These are phyloP conservation scores for Spiraea crenata DNA, from an alignment of 331 rosid species.

Conservation along the genomic window DNA sequence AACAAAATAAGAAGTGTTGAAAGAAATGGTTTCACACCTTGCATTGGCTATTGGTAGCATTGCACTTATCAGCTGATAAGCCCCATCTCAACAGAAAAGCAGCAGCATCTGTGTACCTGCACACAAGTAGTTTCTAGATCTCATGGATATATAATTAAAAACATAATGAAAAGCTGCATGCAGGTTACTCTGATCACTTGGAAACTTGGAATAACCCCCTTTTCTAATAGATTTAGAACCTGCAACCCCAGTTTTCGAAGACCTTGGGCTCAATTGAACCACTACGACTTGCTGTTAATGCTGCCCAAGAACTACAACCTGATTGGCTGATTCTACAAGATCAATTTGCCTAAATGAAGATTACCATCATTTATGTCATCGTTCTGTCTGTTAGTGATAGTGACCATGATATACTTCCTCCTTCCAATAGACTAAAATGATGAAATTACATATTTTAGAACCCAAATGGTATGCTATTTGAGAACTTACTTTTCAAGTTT, in stretches of 20 bases:
- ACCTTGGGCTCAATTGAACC: not conserved
- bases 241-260: not conserved
- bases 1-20: conserved; percentile 1
- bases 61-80: conserved; percentile 84
- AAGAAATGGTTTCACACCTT: conserved; percentile 52
- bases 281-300: not conserved
- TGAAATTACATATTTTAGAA: not conserved
- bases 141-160: not conserved
- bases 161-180: not conserved
- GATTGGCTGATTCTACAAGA: conserved; percentile 12
- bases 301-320: not conserved
- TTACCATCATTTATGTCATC: not conserved
- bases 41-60: conserved; percentile 84
- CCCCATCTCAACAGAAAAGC: conserved; percentile 70
- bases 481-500: conserved; percentile 86
- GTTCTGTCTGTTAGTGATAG: not conserved
- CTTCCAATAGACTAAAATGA: not conserved
- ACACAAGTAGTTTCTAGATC: conserved; percentile 2
- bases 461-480: conserved; percentile 1
- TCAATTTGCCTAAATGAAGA: not conserved
- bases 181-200: not conserved
- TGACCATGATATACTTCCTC: not conserved
- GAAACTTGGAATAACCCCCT: not conserved
- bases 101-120: conserved; percentile 89
- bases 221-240: not conserved